A percentile compares a stretch with the other conserved stretches of the same genome.
These are phyloP conservation scores for Magnolia kwangsiensis DNA, from an alignment of 164 flowering plant species.

Conservation along the genomic window DNA sequence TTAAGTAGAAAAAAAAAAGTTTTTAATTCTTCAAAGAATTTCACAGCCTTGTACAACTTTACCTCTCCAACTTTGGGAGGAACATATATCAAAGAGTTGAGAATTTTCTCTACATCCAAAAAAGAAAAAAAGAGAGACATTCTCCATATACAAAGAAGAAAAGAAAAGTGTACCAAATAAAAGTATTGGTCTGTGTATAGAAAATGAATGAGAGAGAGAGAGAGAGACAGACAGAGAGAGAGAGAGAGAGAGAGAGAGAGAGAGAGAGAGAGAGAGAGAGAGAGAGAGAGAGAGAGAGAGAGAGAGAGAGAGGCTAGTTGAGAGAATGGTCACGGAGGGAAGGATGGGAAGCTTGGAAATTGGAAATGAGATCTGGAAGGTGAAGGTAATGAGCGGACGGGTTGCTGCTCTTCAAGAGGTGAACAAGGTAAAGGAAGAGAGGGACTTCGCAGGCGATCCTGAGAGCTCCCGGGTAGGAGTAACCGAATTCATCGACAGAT, in stretches of 20 bases:
- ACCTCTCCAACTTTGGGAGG: no score
- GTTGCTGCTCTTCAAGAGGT: slow-evolving; percentile 29
- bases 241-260: no score
- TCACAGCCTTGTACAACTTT: no score
- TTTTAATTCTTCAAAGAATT: no score
- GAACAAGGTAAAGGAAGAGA: slow-evolving; percentile 25
- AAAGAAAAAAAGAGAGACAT: not conserved
- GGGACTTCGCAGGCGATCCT: slow-evolving; percentile 39
- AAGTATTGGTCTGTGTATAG: not conserved
- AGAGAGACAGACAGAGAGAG: no score
- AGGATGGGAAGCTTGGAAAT: slow-evolving; percentile 11
- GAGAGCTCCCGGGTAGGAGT: slow-evolving; percentile 35
- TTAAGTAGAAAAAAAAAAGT: no score
- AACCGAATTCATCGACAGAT: slow-evolving; percentile 36
- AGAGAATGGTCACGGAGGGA: not conserved
- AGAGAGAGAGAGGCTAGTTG: not conserved
- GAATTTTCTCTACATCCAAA: not conserved
- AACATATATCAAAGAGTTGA: not conserved
- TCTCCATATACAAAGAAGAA: not conserved
- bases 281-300: no score
- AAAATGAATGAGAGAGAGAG: no score
- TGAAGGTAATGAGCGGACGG: slow-evolving; percentile 36
- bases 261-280: no score
- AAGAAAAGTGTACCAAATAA: not conserved
- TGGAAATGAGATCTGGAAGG: slow-evolving; percentile 29